Base-by-base conservation (phyloP, 2,329 filamentous ascomycete species). In the Chalara sp. region DNA sequence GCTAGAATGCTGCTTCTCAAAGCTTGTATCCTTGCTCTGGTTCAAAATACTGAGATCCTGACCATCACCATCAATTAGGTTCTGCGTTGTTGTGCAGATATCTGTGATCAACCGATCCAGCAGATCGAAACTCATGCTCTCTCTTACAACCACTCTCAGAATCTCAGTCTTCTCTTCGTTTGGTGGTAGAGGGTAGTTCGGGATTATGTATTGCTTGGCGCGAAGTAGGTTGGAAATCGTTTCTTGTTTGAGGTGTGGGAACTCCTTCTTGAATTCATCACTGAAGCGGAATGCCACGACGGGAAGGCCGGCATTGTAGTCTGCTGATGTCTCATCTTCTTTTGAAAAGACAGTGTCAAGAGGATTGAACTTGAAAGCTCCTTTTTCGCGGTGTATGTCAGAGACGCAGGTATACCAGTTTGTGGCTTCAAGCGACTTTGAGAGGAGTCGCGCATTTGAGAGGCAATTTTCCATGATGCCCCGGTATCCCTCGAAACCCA, bases 191-290 rank as follows among this genome's bases (percentile, higher is more conserved):
- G 80, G 76, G 63, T 87, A 87, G 69, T 86, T 86, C 28, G 83
- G 83, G 51, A 87, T 81, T 53, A 87, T 86, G 70, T 85, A 87
- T 66, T 86, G 81, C 61, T 82, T 82, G 5, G 79, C 78, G 11
- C 83, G 74, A 50, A 86, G 67, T 40, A 87, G 67, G 13, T 83
- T 79, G 48, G 77, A 81, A 11, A 87, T 72, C 5, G 74, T 75
- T 50, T 79, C 81, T 65, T 87, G 84, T 66, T 82, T 80, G 53
- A 86, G 70, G 57, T 83, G 78, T 0, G 80, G 78, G 63, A 74
- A 85, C 42, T 80, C 67, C 52, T 74, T 70, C 62, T 76, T 76
- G 67, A 85, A 86, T 6, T 76, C 71, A 55, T 85, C 79, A 10
- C 73, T 76, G 53, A 87, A 72, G 10, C 75, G 72, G 66, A 87